Percentiles rank a stretch among this genome's conserved stretches.
phyloP scores from a whole-genome alignment of 768 basidiomycete genomes.

The Podaxis rugospora region DNA sequence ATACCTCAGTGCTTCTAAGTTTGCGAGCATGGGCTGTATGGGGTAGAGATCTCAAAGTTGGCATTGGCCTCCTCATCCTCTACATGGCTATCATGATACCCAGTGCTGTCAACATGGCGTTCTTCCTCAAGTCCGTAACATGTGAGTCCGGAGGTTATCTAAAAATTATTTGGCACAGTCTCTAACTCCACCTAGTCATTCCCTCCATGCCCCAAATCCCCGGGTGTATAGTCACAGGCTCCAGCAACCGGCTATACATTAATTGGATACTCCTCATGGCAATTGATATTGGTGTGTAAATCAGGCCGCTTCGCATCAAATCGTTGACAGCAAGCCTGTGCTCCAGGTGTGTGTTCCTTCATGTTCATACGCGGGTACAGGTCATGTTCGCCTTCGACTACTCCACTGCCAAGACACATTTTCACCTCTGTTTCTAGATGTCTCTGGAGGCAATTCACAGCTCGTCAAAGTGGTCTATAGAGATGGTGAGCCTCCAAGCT shows the following conservation, averaged over 20 bases:
- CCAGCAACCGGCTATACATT: slow-evolving; percentile 3
- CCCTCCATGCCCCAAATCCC: background rate
- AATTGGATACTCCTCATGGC: slow-evolving; percentile 8
- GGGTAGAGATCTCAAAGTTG: background rate
- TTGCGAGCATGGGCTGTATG: background rate
- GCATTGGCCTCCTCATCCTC: background rate
- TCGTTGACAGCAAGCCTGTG: background rate
- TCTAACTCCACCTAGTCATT: background rate
- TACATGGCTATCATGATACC: background rate
- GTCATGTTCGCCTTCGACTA: background rate
- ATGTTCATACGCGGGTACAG: background rate
- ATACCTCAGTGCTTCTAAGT: background rate
- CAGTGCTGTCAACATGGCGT: background rate
- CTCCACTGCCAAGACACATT: background rate
- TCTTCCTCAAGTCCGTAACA: background rate
- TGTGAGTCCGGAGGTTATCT: background rate
- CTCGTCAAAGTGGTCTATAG: slow-evolving; percentile 4
- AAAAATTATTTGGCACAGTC: background rate
- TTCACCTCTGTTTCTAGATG: background rate
- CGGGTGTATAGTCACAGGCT: background rate
- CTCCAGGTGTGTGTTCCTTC: background rate
- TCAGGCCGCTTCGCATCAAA: no score
- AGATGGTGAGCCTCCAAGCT: background rate
- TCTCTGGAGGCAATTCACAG: slow-evolving; percentile 5
- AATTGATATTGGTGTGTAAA: slow-evolving; percentile 2